Conservation (phyloP, 306 rosid species). For the Begonia fuchsioides region DNA sequence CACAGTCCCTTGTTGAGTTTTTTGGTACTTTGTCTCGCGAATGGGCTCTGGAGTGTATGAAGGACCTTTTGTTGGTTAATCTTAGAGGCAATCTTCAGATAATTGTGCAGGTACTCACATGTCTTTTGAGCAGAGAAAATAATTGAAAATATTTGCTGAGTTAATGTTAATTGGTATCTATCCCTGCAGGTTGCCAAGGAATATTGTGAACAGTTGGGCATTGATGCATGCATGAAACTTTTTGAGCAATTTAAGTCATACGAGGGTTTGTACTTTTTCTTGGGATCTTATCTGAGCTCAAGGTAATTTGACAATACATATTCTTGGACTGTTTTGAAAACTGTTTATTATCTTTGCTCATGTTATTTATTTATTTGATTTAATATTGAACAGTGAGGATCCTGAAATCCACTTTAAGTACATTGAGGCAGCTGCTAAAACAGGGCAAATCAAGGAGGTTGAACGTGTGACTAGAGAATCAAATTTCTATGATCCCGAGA, state of each 20-base stretch:
- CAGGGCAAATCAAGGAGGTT: too few relatives aligned
- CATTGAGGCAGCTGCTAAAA: too few relatives aligned
- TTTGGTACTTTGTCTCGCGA: slow-evolving; percentile 91
- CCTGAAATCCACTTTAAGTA: too few relatives aligned
- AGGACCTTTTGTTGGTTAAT: slow-evolving; percentile 91
- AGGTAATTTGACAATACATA: slow-evolving; percentile 31
- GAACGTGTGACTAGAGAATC: too few relatives aligned
- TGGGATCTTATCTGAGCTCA: slow-evolving; percentile 93
- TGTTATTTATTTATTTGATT: slow-evolving; percentile 1
- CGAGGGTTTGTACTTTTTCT: slow-evolving; percentile 88
- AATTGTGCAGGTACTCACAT: slow-evolving; percentile 69
- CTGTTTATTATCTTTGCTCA: neutral
- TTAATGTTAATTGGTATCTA: slow-evolving; percentile 9
- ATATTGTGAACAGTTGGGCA: too few relatives aligned
- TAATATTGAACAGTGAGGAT: too few relatives aligned
- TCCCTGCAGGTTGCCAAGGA: slow-evolving; percentile 60
- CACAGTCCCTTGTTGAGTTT: slow-evolving; percentile 90
- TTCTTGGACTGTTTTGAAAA: slow-evolving; percentile 5
- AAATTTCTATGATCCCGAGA: too few relatives aligned
- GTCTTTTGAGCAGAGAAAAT: slow-evolving; percentile 3
- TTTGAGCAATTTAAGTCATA: slow-evolving; percentile 97
- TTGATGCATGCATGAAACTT: slow-evolving; percentile 84
- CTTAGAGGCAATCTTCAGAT: too few relatives aligned
- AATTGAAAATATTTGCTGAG: slow-evolving; percentile 5
- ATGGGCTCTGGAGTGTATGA: slow-evolving; percentile 99